Base-by-base conservation (phyloP, 129 eudicot species). In the Scalesia atractyloides region DNA sequence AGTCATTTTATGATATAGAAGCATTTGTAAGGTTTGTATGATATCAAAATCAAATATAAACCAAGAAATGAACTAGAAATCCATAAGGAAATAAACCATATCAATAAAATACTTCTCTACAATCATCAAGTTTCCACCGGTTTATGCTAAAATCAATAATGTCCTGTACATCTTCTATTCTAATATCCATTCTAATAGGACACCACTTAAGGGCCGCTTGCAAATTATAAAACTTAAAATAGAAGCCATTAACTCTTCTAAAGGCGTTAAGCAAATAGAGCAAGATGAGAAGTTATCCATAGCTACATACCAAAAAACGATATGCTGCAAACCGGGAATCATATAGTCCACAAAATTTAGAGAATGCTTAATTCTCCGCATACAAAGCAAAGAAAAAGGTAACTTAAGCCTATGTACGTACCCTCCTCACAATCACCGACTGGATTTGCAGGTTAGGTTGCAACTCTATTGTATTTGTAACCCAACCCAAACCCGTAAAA, bases 381-480 rank as follows among this genome's bases (percentile, higher is more conserved):
- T 11, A 63, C 33, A 37, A 73, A 50, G 71, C 51, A 63, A 73
- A 46, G 24, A 22, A 64, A 7, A 7, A 36, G 47, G 48, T 3
- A 52, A 44, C 69, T 15, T 16, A 72, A 19, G 36, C 14, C 30
- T 56, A 10, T 47, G 17, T 67, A 67, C 7, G 17, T 67, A 67
- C 7, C 34, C 39, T 13, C 20, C 39, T 15, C 5, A 41, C 5
- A 51, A 51, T 51, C 57, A 22, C 11, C 13, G 20, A 4, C 62
- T 51, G 43, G 64, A 48, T 51, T 36, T 39, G 53, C 52, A 48
- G 16, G 41, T 37, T 39, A 48, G 16, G 41, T 37, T 39, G 53
- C 52, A 48, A 17, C 53, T 37, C 54, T 19, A 64, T 9, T 41
- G 61, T 34, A 63, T 41, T 41, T 41, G 46, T 41, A 6, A 8